A percentile compares a stretch with the other conserved stretches of the same genome.
phyloP scores from a whole-genome alignment of 1,284 basidiomycete species.

The Vanrija sp. region DNA sequence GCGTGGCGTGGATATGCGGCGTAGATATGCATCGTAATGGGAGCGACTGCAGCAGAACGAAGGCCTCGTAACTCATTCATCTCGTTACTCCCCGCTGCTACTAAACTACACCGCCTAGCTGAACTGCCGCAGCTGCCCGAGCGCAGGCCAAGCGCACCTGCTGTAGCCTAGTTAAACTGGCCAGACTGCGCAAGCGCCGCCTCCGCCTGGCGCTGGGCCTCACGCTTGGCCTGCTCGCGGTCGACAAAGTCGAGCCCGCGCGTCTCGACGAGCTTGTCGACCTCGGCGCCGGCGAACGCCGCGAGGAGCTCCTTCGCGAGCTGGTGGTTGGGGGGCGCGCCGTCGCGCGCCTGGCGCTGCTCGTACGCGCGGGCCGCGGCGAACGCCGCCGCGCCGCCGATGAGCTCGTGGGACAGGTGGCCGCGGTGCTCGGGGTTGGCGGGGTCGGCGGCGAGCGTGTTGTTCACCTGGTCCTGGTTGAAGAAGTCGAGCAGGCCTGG shows the following conservation, averaged over 20 bases:
- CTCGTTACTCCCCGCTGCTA: too few species aligned
- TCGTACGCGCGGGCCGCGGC: constrained; percentile 46
- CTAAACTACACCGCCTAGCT: too few species aligned
- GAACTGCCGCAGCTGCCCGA: constrained; percentile 38
- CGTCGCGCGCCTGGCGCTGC: constrained; percentile 35
- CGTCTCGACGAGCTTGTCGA: constrained; percentile 48
- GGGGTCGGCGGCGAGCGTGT: constrained; percentile 28
- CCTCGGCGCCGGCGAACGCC: constrained; percentile 45
- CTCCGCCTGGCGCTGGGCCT: constrained; percentile 28
- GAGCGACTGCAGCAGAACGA: not conserved
- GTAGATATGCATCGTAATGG: not conserved
- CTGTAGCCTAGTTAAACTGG: constrained; percentile 14
- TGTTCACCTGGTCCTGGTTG: constrained; percentile 6
- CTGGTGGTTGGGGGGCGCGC: constrained; percentile 35
- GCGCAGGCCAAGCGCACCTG: constrained; percentile 13
- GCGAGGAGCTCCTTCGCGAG: constrained; percentile 46
- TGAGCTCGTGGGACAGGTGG: constrained; percentile 42
- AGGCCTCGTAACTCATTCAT: too few species aligned
- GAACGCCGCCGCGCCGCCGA: constrained; percentile 43
- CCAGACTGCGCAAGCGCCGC: constrained; percentile 38
- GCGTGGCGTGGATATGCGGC: not conserved
- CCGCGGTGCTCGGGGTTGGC: constrained; percentile 37
- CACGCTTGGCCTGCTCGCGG: constrained; percentile 41
- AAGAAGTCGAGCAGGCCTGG: constrained; percentile 10
- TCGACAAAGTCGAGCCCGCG: constrained; percentile 42